Percentiles rank a stretch among this genome's conserved stretches.
These are phyloP conservation scores for Ehretia macrophylla DNA, from an alignment of 257 asterid genomes.

Conservation along the genomic window DNA sequence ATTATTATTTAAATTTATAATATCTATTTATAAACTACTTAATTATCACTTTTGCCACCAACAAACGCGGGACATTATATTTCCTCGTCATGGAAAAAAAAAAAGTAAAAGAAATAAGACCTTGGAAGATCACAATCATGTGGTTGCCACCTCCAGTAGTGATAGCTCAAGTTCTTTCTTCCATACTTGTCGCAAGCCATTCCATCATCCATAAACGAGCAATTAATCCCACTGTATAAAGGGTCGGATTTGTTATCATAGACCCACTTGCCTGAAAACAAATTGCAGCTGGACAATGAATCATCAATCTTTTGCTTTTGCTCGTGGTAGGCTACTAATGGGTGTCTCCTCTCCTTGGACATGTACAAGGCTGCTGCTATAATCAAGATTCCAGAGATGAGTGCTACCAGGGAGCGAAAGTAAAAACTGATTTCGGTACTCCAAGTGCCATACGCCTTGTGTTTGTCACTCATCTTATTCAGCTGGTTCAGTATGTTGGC, in stretches of 20 bases:
- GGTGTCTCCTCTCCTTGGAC: neutral
- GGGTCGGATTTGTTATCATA: constrained; percentile 31
- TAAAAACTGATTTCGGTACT: neutral
- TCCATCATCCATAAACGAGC: constrained; percentile 29
- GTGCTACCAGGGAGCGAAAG: neutral
- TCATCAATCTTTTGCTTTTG: neutral
- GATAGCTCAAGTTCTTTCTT: constrained; percentile 33
- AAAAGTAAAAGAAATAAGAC: constrained; percentile 10
- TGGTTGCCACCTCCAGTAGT: constrained; percentile 51
- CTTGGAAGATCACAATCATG: constrained; percentile 48
- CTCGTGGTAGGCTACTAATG: neutral
- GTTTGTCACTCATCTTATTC: neutral
- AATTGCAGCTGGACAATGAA: constrained; percentile 11
- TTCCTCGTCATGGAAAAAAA: neutral
- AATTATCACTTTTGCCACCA: too few species aligned
- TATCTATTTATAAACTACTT: too few species aligned
- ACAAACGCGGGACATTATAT: too few species aligned
- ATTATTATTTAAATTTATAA: too few species aligned
- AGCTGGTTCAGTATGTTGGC: neutral
- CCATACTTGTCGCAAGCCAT: constrained; percentile 36
- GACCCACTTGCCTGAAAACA: constrained; percentile 22
- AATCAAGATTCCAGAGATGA: neutral
- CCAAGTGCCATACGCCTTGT: neutral
- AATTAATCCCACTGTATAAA: constrained; percentile 28
- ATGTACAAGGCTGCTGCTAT: neutral